Evolutionary conservation across 2,329 filamentous ascomycete species (phyloP), one percentile per base, ranked within the genome.

Genomic region (Allantophomopsis lycopodina): DNA sequence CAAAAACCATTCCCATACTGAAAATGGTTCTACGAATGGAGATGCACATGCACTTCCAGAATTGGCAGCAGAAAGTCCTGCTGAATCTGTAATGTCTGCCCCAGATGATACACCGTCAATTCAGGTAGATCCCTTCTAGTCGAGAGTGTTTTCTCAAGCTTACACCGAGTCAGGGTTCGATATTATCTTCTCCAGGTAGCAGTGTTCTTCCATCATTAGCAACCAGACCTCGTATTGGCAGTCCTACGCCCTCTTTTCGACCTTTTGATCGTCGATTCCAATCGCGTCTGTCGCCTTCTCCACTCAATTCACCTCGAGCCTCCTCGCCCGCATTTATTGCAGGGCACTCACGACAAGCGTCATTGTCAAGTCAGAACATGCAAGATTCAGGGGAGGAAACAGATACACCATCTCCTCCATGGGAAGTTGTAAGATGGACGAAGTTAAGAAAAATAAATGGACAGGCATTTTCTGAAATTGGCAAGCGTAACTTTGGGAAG

Each of bases 371-470:
- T 50, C 76, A 84, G 48, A 60, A 83, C 10, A 54, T 78, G 3
- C 55, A 70, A 12, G 77, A 79, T 42, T 60, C 71, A 34, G 65
- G 76, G 41, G 82, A 83, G 36, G 82, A 83, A 36, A 66, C 71
- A 16, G 83, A 89, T 47, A 76, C 78, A 1, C 71, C 77, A 3
- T 78, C 85, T 40, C 77, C 84, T 5, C 91, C 91, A 2, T 98
- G 91, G 93, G 91, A 98, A 54, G 87, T 96, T 40, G 83, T 98
- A 43, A 74, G 88, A 54, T 98, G 93, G 93, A 96, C 86, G 1
- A 91, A 83, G 55, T 64, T 98, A 42, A 84, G 79, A 53, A 96
- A 93, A 58, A 75, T 98, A 45, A 87, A 86, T 17, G 77, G 76
- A 0, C 86, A 96, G 58, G 78, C 84, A 3, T 96, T 96, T 58